Base-by-base conservation (phyloP, 805 yeast species). In the Kregervanrija delftensis region DNA sequence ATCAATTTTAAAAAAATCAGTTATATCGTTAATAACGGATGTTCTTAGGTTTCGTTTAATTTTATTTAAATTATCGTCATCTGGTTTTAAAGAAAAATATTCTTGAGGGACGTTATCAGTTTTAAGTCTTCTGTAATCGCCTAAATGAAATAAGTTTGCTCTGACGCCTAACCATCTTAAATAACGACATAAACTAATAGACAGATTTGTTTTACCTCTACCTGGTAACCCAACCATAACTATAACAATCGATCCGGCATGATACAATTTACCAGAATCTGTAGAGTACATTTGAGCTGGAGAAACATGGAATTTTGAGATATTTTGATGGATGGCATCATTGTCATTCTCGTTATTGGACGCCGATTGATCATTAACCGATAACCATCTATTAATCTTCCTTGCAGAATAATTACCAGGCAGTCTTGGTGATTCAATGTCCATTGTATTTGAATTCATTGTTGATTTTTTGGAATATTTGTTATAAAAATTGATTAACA, bases 141-240 rank as follows among this genome's bases (percentile, higher is more conserved):
- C 93, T 49, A 90, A 76, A 64, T 91, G 98, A 67, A 87, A 91
- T 30, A 88, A 79, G 55, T 88, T 90, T 1, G 96, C 83, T 57
- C 86, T 83, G 15, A 93, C 98, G 5, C 99, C 99, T 38, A 93
- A 70, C 99, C 99, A 93, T 56, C 97, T 76, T 53, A 95, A 71
- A 63, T 90, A 93, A 47, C 99, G 76, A 4, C 96, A 88, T 51
- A 93, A 72, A 11, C 96, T 83, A 35, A 91, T 97, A 5, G 96
- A 84, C 41, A 91, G 71, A 60, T 89, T 88, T 1, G 99, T 93
- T 61, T 93, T 93, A 2, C 98, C 97, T 40, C 98, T 74, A 1
- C 96, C 98, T 2, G 99, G 98, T 48, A 90, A 71, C 0, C 99
- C 99, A 4, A 86, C 91, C 53, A 93, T 73, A 4, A 85, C 87